Percentiles rank a stretch among this genome's conserved stretches.
Evolutionary conservation across 768 basidiomycete species (phyloP).

Genomic region (Piloderma croceum): DNA sequence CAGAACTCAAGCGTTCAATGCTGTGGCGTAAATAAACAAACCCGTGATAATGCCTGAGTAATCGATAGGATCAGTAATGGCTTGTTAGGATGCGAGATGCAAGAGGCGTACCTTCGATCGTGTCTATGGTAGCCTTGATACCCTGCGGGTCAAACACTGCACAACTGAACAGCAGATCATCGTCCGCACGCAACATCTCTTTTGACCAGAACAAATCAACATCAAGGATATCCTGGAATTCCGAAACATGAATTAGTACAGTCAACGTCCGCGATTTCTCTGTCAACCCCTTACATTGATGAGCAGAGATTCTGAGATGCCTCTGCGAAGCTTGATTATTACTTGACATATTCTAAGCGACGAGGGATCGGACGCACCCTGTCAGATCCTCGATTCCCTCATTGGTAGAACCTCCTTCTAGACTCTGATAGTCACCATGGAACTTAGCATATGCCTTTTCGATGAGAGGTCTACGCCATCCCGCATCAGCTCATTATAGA

Average conservation of each 20-base stretch:
- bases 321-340: background rate
- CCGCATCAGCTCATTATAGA: too few relatives aligned
- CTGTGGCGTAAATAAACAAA: too few relatives aligned
- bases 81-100: too few relatives aligned
- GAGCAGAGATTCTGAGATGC: constrained; percentile 1
- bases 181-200: constrained; percentile 22
- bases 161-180: constrained; percentile 27
- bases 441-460: constrained; percentile 33
- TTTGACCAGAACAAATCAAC: constrained; percentile 25
- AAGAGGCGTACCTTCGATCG: too few relatives aligned
- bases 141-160: too few relatives aligned
- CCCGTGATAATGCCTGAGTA: too few relatives aligned
- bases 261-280: constrained; percentile 8
- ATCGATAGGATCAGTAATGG: too few relatives aligned
- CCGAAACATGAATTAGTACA: background rate
- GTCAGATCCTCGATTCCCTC: constrained; percentile 22
- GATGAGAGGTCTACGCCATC: too few relatives aligned
- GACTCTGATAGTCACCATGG: constrained; percentile 28
- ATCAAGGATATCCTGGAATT: constrained; percentile 26
- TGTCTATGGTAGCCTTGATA: too few relatives aligned
- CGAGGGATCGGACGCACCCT: constrained; percentile 15
- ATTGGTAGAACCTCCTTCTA: constrained; percentile 20
- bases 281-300: constrained; percentile 13
- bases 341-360: background rate
- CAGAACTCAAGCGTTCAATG: too few relatives aligned